Conservation (phyloP, 140 eudicot genomes). For the Anethum foeniculum region DNA sequence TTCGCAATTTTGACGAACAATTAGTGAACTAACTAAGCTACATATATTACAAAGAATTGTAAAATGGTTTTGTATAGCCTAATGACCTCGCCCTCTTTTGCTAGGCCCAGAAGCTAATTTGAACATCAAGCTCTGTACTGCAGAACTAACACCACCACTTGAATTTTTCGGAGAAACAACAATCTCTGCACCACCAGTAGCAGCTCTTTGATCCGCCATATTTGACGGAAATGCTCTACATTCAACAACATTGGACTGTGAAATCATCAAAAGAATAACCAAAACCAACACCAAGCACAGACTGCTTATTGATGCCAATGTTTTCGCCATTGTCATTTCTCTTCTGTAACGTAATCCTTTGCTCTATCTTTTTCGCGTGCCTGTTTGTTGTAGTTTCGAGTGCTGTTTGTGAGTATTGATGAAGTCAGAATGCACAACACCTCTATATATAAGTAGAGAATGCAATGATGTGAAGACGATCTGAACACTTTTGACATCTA, state of each 20-base stretch:
- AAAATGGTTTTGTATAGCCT: background rate
- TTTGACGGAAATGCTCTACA: background rate
- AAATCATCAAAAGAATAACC: background rate
- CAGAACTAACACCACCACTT: background rate
- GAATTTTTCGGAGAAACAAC: background rate
- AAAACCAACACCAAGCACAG: background rate
- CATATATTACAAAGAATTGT: background rate
- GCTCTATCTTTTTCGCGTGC: background rate
- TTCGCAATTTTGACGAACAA: background rate
- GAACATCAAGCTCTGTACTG: conserved; percentile 19
- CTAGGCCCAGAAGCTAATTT: conserved; percentile 44
- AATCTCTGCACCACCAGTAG: background rate
- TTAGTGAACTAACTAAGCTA: background rate
- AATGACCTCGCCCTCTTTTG: conserved; percentile 49
- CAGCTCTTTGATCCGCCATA: background rate
- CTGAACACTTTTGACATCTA: background rate
- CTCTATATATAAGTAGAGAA: background rate
- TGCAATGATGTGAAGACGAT: background rate
- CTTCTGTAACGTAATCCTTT: background rate
- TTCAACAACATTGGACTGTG: background rate
- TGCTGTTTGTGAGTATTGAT: background rate
- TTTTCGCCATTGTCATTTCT: background rate
- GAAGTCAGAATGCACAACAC: background rate
- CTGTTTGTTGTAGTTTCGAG: background rate
- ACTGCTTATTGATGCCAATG: background rate